phyloP scores from a whole-genome alignment of 1,284 basidiomycete species.

The Entoloma clypeatum region DNA sequence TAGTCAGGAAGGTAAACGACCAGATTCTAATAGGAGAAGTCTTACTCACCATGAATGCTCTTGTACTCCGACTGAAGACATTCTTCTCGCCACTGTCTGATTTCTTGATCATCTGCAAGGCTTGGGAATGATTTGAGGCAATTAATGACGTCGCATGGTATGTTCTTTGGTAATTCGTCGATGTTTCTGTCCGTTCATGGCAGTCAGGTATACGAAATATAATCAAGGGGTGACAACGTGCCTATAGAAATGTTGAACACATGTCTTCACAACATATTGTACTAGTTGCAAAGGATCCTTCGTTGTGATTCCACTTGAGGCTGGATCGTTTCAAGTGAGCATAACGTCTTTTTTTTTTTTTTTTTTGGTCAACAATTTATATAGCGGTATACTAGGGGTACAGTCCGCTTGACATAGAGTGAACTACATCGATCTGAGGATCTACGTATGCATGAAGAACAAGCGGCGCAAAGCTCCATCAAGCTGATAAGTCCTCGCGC shows the following conservation, averaged over 20 bases:
- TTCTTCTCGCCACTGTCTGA: conserved; percentile 14
- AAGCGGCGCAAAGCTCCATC: no score
- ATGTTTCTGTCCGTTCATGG: conserved; percentile 13
- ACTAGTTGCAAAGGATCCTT: conserved; percentile 15
- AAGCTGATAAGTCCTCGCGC: no score
- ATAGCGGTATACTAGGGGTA: no score
- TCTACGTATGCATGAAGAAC: no score
- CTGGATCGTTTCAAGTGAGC: conserved; percentile 10
- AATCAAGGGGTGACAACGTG: conserved; percentile 5
- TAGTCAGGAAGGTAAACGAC: not conserved
- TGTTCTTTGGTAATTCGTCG: conserved; percentile 14
- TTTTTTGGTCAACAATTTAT: no score
- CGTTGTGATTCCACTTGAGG: conserved; percentile 11
- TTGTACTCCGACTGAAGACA: conserved; percentile 10
- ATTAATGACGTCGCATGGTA: conserved; percentile 10
- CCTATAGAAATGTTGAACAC: conserved; percentile 17
- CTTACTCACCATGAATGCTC: not conserved
- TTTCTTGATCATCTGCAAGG: conserved; percentile 13
- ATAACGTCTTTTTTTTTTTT: no score
- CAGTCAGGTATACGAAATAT: not conserved
- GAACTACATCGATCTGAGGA: no score
- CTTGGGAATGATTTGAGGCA: conserved; percentile 16
- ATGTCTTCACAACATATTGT: conserved; percentile 15
- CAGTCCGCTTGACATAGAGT: no score
- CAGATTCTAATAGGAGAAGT: not conserved